Evolutionary conservation across 2,329 filamentous ascomycete species (phyloP).

Genomic region (Colletotrichum sp.): DNA sequence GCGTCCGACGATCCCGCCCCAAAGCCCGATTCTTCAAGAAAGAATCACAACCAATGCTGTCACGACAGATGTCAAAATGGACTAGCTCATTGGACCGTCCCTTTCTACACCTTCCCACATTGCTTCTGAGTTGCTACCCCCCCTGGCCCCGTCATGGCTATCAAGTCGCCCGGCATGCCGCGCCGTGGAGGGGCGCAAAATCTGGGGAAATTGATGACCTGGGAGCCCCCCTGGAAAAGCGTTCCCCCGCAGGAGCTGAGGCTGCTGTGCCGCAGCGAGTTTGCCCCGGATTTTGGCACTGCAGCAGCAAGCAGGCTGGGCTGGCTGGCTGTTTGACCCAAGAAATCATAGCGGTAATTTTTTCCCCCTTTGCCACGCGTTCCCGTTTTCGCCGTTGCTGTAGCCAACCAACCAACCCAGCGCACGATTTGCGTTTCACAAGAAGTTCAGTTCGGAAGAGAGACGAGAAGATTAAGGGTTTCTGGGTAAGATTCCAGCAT

Average conservation of each 20-base stretch:
- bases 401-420: neutral
- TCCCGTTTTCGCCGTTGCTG: neutral
- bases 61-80: neutral
- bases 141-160: neutral
- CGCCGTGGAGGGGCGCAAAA: neutral
- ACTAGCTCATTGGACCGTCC: neutral
- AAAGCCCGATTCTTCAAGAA: neutral
- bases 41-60: neutral
- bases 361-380: neutral
- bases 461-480: neutral
- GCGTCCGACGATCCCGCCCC: neutral
- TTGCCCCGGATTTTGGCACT: neutral
- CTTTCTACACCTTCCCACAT: neutral
- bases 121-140: neutral
- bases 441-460: neutral
- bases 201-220: conserved; percentile 3
- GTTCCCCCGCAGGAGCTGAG: conserved; percentile 1
- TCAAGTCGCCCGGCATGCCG: neutral
- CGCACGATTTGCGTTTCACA: neutral
- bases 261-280: neutral
- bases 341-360: neutral
- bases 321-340: neutral
- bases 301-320: neutral
- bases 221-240: neutral
- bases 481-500: neutral